A percentile compares a stretch with the other conserved stretches of the same genome.
Conservation (phyloP, 129 eudicot genomes). For the Pseudognaphalium luteoalbum region DNA sequence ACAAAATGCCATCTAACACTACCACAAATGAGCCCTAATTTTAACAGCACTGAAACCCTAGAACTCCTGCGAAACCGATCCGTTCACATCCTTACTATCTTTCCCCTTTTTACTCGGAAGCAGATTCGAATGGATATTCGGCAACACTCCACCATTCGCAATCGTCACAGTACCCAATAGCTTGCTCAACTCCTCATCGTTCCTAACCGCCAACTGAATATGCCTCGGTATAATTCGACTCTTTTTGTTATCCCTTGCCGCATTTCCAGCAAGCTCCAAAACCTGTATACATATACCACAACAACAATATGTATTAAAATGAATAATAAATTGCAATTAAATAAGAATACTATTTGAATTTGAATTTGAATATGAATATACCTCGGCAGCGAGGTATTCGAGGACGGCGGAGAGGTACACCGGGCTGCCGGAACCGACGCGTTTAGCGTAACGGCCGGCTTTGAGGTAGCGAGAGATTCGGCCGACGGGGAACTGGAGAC, state of each 20-base stretch:
- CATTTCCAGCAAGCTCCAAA: constrained; percentile 74
- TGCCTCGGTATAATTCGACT: constrained; percentile 58
- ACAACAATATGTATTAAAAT: not conserved
- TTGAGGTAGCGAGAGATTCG: constrained; percentile 58
- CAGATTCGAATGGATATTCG: constrained; percentile 47
- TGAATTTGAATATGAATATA: not conserved
- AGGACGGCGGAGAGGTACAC: constrained; percentile 74
- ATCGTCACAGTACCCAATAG: constrained; percentile 61
- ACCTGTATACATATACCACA: constrained; percentile 30
- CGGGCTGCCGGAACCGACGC: constrained; percentile 65
- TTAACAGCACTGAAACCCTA: constrained; percentile 22
- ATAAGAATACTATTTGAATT: not conserved
- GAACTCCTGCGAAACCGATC: constrained; percentile 64
- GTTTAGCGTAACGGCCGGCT: constrained; percentile 58
- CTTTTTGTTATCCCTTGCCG: constrained; percentile 76
- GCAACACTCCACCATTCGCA: constrained; percentile 71
- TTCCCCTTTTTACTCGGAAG: constrained; percentile 48
- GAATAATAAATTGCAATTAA: not conserved
- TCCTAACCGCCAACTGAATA: constrained; percentile 71
- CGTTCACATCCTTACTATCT: constrained; percentile 40
- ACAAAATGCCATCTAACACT: not conserved
- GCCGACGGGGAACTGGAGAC: constrained; percentile 72
- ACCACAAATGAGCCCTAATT: not conserved
- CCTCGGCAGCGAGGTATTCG: constrained; percentile 78
- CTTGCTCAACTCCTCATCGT: constrained; percentile 70